Base-by-base conservation (phyloP, 2,329 filamentous ascomycete genomes). In the Fusarium siculi region DNA sequence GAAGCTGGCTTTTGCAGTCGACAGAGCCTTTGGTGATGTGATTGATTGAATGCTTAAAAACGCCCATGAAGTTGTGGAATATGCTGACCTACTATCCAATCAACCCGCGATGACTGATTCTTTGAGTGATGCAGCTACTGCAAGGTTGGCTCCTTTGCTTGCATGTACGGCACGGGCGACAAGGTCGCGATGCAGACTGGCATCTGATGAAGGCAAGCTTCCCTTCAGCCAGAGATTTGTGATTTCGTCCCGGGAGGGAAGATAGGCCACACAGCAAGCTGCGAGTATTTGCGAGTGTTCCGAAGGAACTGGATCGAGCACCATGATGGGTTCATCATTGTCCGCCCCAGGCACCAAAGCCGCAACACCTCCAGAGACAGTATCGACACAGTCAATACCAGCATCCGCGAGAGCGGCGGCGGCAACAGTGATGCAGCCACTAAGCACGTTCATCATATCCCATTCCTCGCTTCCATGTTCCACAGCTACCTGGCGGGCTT, bases 201-300 rank as follows among this genome's bases (percentile, higher is more conserved):
- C 61, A 49, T 82, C 68, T 28, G 84, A 83, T 7, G 84, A 81
- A 5, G 87, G 84, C 14, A 89, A 70, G 66, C 86, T 84, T 10
- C 96, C 96, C 84, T 95, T 98, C 79, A 97, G 89, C 96, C 96
- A 99, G 23, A 98, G 82, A 79, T 97, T 95, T 14, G 96, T 98
- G 57, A 98, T 91, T 82, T 99, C 96, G 76, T 98, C 96, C 70
- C 95, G 88, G 28, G 87, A 88, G 57, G 95, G 93, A 74, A 98
- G 87, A 81, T 98, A 98, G 16, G 92, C 96, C 42, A 99, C 92
- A 70, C 96, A 94, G 82, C 94, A 97, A 53, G 93, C 94, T 16
- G 95, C 94, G 50, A 93, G 81, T 58, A 98, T 89, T 40, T 91
- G 88, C 34, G 89, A 85, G 80, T 97, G 94, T 79, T 98, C 95